Evolutionary conservation across 495 filamentous ascomycete genomes (phyloP), one percentile per base, ranked within the genome.

Genomic region (Terfezia boudieri): DNA sequence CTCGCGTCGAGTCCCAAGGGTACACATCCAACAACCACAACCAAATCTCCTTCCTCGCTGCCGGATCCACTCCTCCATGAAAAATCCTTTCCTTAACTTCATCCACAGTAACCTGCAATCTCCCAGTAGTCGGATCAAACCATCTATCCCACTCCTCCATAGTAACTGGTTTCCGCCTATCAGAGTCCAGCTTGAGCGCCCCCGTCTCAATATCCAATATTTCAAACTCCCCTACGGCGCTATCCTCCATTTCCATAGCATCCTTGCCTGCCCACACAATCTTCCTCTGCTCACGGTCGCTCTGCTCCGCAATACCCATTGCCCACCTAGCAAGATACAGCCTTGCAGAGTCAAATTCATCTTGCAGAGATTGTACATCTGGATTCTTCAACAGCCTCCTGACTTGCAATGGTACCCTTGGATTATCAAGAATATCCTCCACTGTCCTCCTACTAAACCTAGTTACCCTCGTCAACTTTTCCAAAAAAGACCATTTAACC

Each of bases 241-340:
- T 93, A 56, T 95, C 81, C 67, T 98, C 90, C 67, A 92, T 80
- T 64, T 90, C 88, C 56, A 96, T 73, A 14, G 94, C 81, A 70
- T 98, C 90, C 61, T 79, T 80, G 5, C 85, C 88, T 0, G 87
- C 93, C 82, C 86, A 98, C 60, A 94, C 92, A 1, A 62, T 37
- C 50, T 51, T 56, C 38, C 87, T 73, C 53, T 77, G 84, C 52
- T 98, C 90, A 43, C 77, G 72, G 64, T 98, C 90, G 61, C 86
- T 84, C 69, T 96, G 90, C 66, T 98, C 90, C 0, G 89, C 86
- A 53, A 98, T 92, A 1, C 85, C 92, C 90, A 96, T 96, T 0
- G 90, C 90, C 90, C 90, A 98, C 49, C 90, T 73, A 3, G 90
- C 90, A 22, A 98, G 72, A 61, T 98, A 98, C 38, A 98, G 70